Percentiles rank a stretch among this genome's conserved stretches.
These are phyloP conservation scores for Fusarium nodosum DNA, from an alignment of 2,329 filamentous ascomycete genomes.

Conservation along the genomic window DNA sequence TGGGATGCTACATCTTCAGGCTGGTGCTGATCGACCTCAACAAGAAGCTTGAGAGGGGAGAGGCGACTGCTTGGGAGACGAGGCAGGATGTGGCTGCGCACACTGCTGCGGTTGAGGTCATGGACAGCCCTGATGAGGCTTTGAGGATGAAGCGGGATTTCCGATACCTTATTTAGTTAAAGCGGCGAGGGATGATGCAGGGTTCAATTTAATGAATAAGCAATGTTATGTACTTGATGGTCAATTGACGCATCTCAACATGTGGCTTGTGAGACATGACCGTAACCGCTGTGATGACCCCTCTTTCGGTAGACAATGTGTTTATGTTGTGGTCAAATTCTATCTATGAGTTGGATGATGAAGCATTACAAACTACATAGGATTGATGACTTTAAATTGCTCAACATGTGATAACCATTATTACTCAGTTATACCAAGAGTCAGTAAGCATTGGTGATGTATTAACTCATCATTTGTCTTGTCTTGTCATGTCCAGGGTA, in stretches of 20 bases:
- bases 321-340: neutral
- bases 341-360: constrained; percentile 1
- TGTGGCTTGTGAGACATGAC: constrained; percentile 11
- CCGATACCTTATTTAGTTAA: constrained; percentile 59
- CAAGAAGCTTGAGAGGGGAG: constrained; percentile 61
- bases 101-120: constrained; percentile 57
- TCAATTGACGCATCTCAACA: constrained; percentile 19
- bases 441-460: constrained; percentile 24
- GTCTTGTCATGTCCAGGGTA: constrained; percentile 29
- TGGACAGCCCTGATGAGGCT: constrained; percentile 60
- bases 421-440: neutral
- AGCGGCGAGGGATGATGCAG: constrained; percentile 6
- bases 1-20: constrained; percentile 65
- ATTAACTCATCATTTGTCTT: constrained; percentile 9
- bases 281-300: constrained; percentile 4
- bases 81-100: constrained; percentile 56
- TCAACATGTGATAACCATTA: constrained; percentile 7
- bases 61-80: constrained; percentile 55
- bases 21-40: constrained; percentile 62
- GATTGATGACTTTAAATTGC: constrained; percentile 3
- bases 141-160: constrained; percentile 62
- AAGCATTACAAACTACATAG: constrained; percentile 11
- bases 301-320: neutral
- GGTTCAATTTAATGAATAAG: constrained; percentile 8
- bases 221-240: neutral